Percentiles rank a stretch among this genome's conserved stretches.
phyloP scores from a whole-genome alignment of 2,329 filamentous ascomycete species.

The Byssothecium circinans region DNA sequence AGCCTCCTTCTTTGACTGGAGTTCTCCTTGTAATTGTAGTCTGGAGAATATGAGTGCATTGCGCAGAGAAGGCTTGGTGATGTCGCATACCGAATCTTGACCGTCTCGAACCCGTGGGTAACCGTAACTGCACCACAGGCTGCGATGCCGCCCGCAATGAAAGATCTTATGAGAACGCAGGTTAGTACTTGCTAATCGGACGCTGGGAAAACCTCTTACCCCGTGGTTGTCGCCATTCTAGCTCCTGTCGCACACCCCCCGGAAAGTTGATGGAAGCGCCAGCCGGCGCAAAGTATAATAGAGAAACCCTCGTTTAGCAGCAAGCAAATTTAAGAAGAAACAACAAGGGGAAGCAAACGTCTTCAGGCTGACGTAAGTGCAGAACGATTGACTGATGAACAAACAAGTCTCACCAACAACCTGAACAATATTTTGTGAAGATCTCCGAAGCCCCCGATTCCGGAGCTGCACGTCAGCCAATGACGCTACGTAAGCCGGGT shows the following conservation, averaged over 20 bases:
- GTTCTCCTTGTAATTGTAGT: conserved; percentile 93
- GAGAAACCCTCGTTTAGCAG: not conserved
- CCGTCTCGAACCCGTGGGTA: conserved; percentile 96
- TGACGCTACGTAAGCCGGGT: too few relatives aligned
- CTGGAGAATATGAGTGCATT: conserved; percentile 47
- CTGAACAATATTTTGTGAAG: conserved; percentile 14
- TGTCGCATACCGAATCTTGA: conserved; percentile 83
- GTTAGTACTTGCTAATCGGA: conserved; percentile 1
- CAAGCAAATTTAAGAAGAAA: too few relatives aligned
- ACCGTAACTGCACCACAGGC: conserved; percentile 97
- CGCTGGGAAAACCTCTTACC: conserved; percentile 29
- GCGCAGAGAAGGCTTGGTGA: not conserved
- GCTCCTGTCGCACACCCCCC: not conserved
- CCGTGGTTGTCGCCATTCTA: conserved; percentile 53
- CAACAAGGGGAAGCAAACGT: too few relatives aligned
- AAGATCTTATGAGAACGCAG: conserved; percentile 61
- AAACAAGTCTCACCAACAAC: not conserved
- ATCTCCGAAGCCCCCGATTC: conserved; percentile 10
- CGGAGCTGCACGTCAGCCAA: conserved; percentile 5
- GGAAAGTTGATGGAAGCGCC: conserved; percentile 3
- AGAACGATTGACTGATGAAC: not conserved
- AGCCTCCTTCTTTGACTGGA: conserved; percentile 82
- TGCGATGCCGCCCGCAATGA: conserved; percentile 93
- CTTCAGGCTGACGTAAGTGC: not conserved
- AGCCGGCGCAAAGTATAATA: not conserved